Base-by-base conservation (phyloP, 2,329 filamentous ascomycete genomes). In the Microcera coccophila region DNA sequence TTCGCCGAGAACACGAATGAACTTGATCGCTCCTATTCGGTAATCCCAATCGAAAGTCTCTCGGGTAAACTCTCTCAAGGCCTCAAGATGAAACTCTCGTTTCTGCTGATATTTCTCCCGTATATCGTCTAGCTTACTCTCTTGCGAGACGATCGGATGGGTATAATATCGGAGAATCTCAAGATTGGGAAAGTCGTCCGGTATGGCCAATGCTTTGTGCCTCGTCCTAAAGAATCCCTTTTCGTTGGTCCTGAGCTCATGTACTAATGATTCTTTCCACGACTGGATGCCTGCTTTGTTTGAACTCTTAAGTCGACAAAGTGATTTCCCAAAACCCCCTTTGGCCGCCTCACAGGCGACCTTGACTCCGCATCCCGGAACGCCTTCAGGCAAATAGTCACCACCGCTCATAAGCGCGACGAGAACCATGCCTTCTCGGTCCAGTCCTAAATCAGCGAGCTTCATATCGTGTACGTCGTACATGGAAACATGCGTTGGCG, bases 361-460 rank as follows among this genome's bases (percentile, higher is more conserved):
- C 60, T 91, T 95, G 37, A 89, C 81, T 2, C 93, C 93, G 55
- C 90, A 95, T 4, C 87, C 86, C 0, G 87, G 82, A 14, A 98
- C 84, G 0, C 93, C 93, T 42, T 89, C 87, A 0, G 90, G 87
- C 1, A 91, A 73, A 56, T 98, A 98, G 64, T 98, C 93, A 5
- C 93, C 93, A 5, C 93, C 93, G 54, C 90, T 96, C 78, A 98
- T 90, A 48, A 98, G 71, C 1, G 93, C 93, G 16, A 97, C 85
- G 11, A 98, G 70, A 17, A 97, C 85, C 90, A 98, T 95, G 1
- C 90, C 91, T 49, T 93, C 83, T 16, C 85, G 75, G 57, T 90
- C 87, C 35, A 97, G 70, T 0, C 84, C 85, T 1, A 76, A 72
- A 2, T 70, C 44, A 42, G 69, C 55, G n/a, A 69, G 58, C 11